Conservation (phyloP, 1,284 basidiomycete species). For the Tausonia pullulans region DNA sequence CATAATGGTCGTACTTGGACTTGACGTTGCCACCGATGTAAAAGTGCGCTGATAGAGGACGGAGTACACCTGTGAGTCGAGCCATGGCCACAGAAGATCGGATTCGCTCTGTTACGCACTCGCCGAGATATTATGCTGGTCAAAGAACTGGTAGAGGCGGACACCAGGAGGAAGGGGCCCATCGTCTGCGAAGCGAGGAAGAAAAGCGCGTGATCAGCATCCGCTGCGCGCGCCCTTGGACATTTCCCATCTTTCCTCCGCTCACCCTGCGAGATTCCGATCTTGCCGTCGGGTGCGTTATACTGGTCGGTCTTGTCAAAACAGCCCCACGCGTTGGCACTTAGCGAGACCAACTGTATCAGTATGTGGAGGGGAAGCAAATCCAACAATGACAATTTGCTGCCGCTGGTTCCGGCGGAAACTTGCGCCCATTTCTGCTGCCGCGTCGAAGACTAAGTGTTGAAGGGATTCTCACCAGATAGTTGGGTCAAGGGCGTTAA, state of each 20-base stretch:
- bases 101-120: neutral
- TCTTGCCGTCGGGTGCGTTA: neutral
- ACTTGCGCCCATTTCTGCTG: too few relatives aligned
- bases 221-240: too few relatives aligned
- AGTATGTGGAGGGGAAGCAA: neutral
- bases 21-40: constrained; percentile 67
- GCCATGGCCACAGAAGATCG: too few relatives aligned
- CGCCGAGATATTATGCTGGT: constrained; percentile 20
- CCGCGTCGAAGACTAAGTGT: neutral
- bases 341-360: neutral
- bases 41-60: constrained; percentile 43
- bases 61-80: too few relatives aligned
- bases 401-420: neutral
- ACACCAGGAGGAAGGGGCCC: constrained; percentile 5
- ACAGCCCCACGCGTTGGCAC: neutral
- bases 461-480: neutral
- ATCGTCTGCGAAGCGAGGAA: constrained; percentile 1
- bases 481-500: neutral
- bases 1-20: constrained; percentile 26
- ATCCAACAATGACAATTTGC: too few relatives aligned
- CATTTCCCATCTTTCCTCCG: neutral
- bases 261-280: neutral
- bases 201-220: neutral
- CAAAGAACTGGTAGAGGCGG: constrained; percentile 4
- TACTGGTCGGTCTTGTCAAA: neutral